These are phyloP conservation scores for Torulaspora maleeae DNA, from an alignment of 805 yeast genomes.

Conservation along the genomic window DNA sequence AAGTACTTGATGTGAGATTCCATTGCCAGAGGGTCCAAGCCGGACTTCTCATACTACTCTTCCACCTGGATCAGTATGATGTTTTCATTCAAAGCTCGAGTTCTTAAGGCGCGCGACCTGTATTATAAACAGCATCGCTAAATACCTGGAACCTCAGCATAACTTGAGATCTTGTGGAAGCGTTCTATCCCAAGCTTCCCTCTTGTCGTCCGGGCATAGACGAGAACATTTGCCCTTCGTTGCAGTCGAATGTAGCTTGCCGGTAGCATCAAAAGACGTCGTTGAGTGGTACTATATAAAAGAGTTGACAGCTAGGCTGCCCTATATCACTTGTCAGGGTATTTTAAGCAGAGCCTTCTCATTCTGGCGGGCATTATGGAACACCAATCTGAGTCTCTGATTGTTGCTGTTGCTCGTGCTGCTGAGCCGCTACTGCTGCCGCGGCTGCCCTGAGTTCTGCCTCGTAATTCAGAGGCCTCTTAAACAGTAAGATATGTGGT, in stretches of 20 bases:
- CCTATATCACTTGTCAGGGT: background rate
- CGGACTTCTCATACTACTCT: background rate
- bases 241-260: background rate
- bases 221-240: background rate
- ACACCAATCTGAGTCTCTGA: constrained; percentile 11
- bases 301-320: background rate
- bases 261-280: background rate
- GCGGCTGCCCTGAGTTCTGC: constrained; percentile 36
- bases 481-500: constrained; percentile 90
- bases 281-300: background rate
- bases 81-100: background rate
- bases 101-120: background rate
- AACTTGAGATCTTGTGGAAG: background rate
- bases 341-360: too few species aligned
- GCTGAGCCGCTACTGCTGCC: constrained; percentile 27
- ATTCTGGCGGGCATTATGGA: constrained; percentile 1
- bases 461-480: constrained; percentile 59
- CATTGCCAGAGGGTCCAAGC: constrained; percentile 12
- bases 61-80: background rate
- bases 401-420: constrained; percentile 23
- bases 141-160: background rate
- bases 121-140: background rate
- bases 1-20: constrained; percentile 30
- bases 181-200: background rate
- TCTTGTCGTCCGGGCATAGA: too few species aligned